Conservation (phyloP, 306 rosid species). For the Neltuma alba region DNA sequence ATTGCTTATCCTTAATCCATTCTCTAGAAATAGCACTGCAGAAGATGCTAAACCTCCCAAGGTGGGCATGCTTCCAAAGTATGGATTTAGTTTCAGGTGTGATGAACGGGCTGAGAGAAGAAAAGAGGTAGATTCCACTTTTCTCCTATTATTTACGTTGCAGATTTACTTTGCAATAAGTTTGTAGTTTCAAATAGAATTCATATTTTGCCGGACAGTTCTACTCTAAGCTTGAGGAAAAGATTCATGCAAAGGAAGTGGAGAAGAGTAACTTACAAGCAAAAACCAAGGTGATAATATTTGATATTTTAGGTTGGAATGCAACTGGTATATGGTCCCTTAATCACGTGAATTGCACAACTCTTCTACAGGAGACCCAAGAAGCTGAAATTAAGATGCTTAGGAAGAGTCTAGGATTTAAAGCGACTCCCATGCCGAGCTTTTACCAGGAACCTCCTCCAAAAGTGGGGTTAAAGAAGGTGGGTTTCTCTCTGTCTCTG, state of each 20-base stretch:
- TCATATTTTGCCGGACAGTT: constrained; percentile 61
- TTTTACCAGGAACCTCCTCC: constrained; percentile 79
- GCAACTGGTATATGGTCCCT: constrained; percentile 18
- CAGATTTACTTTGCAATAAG: constrained; percentile 28
- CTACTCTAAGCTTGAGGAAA: constrained; percentile 91
- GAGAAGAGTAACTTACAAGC: constrained; percentile 88
- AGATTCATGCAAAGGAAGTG: constrained; percentile 86
- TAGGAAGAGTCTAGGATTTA: constrained; percentile 68
- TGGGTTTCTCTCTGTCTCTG: constrained; percentile 16
- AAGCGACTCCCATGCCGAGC: constrained; percentile 80
- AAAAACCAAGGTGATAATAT: constrained; percentile 70
- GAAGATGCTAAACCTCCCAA: constrained; percentile 65
- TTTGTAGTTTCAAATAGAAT: constrained; percentile 11
- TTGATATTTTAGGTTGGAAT: constrained; percentile 26
- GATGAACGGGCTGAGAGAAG: constrained; percentile 95
- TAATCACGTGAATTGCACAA: not conserved
- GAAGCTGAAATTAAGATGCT: constrained; percentile 75
- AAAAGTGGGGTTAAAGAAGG: constrained; percentile 73
- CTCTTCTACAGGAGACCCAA: constrained; percentile 71
- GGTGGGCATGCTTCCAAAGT: constrained; percentile 78
- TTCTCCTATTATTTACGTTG: constrained; percentile 2
- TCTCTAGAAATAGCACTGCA: constrained; percentile 50
- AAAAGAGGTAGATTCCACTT: constrained; percentile 71
- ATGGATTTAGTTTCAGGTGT: constrained; percentile 91
- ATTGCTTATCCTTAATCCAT: constrained; percentile 55